phyloP scores from a whole-genome alignment of 495 filamentous ascomycete genomes.

The Pyrenula massariospora region DNA sequence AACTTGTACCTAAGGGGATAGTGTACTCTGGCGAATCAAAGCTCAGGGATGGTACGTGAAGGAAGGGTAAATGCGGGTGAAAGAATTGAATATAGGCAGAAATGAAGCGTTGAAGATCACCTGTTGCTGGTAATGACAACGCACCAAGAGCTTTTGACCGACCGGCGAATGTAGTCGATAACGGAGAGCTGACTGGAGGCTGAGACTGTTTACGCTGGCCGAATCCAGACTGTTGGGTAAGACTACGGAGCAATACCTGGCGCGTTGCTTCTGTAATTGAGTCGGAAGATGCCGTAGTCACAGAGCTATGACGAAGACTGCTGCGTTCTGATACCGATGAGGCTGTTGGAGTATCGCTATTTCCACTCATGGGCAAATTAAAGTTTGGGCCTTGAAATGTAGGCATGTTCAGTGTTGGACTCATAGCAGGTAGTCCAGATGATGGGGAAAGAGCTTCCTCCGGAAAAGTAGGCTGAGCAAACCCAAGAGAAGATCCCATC shows the following conservation, averaged over 20 bases:
- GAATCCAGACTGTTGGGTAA: slow-evolving; percentile 66
- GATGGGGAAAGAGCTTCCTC: slow-evolving; percentile 39
- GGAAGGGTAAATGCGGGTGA: slow-evolving; percentile 87
- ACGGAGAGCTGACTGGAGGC: slow-evolving; percentile 52
- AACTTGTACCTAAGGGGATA: slow-evolving; percentile 40
- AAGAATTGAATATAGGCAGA: slow-evolving; percentile 87
- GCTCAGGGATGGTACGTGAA: slow-evolving; percentile 84
- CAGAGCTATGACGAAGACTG: slow-evolving; percentile 50
- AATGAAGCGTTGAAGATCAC: slow-evolving; percentile 86
- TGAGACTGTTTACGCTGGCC: slow-evolving; percentile 69
- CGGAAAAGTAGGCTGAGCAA: slow-evolving; percentile 40
- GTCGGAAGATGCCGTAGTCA: slow-evolving; percentile 55
- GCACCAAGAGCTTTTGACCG: slow-evolving; percentile 18
- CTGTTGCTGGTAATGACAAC: slow-evolving; percentile 69
- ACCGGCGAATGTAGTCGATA: slow-evolving; percentile 40
- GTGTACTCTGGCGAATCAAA: slow-evolving; percentile 71
- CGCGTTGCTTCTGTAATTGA: slow-evolving; percentile 92
- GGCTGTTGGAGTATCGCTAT: slow-evolving; percentile 51
- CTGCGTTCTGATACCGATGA: slow-evolving; percentile 49
- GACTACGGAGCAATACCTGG: slow-evolving; percentile 69
- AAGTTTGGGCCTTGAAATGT: slow-evolving; percentile 12
- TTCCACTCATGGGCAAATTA: slow-evolving; percentile 35
- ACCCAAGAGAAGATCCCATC: slow-evolving; percentile 46
- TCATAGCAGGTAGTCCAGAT: slow-evolving; percentile 44
- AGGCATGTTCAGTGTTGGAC: neutral